phyloP scores from a whole-genome alignment of 306 rosid species.

The Castanea crenata region DNA sequence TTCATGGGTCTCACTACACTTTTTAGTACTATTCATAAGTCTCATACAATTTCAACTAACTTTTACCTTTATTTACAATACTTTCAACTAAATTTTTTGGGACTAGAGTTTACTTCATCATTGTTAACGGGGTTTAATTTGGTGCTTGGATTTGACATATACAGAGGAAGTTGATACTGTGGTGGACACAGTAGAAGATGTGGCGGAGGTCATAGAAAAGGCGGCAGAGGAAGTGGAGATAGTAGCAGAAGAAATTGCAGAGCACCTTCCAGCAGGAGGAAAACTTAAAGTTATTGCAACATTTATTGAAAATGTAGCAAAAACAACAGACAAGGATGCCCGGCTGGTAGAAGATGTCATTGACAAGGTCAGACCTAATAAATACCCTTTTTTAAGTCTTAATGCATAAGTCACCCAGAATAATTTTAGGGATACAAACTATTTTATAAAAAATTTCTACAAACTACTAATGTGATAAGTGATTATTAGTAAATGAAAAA shows the following conservation, averaged over 20 bases:
- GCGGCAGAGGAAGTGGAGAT: slow-evolving; percentile 11
- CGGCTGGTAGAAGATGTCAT: neutral
- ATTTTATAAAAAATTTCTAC: too few relatives aligned
- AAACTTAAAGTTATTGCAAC: neutral
- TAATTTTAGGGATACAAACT: too few relatives aligned
- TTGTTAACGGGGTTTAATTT: neutral
- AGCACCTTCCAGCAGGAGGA: neutral
- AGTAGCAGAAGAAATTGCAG: neutral
- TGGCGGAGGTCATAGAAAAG: slow-evolving; percentile 11
- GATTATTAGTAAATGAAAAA: too few relatives aligned
- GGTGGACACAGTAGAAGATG: neutral
- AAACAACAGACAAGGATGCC: slow-evolving; percentile 10
- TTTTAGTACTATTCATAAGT: too few relatives aligned
- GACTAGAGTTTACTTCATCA: too few relatives aligned
- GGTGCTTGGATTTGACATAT: neutral
- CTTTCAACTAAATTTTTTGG: too few relatives aligned
- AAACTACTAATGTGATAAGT: too few relatives aligned
- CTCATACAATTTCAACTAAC: too few relatives aligned
- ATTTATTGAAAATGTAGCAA: neutral
- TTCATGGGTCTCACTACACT: too few relatives aligned
- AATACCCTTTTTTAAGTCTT: too few relatives aligned
- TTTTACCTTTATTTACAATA: too few relatives aligned
- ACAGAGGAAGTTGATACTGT: neutral
- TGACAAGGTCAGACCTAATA: slow-evolving; percentile 6
- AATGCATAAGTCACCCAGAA: too few relatives aligned